Evolutionary conservation across 2,329 filamentous ascomycete species (phyloP).

Genomic region (Trichoderma lentiforme): DNA sequence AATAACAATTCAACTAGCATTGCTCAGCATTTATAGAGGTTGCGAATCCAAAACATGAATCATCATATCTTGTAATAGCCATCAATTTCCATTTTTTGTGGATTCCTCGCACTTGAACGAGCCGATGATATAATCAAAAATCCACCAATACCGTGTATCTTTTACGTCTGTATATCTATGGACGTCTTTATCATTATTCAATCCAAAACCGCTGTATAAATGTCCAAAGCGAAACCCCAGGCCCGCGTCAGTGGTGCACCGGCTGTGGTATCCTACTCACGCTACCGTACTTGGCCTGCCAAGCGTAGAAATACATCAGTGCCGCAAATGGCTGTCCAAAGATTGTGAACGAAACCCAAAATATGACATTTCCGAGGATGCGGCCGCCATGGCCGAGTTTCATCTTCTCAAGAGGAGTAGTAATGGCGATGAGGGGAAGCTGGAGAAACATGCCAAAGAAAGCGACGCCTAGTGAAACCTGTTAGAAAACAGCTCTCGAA

Average conservation of each 20-base stretch:
- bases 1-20: not conserved
- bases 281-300: slow-evolving; percentile 95
- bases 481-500: slow-evolving; percentile 8
- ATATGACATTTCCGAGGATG: slow-evolving; percentile 85
- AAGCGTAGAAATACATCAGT: slow-evolving; percentile 93
- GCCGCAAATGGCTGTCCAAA: slow-evolving; percentile 92
- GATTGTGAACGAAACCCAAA: slow-evolving; percentile 95
- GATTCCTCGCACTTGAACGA: not conserved
- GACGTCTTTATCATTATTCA: not conserved
- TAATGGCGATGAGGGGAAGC: slow-evolving; percentile 80
- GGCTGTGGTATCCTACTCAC: slow-evolving; percentile 48
- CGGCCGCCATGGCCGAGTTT: slow-evolving; percentile 67
- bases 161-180: not conserved
- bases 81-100: not conserved
- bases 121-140: not conserved
- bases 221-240: not conserved
- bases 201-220: not conserved
- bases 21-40: not conserved
- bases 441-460: slow-evolving; percentile 94
- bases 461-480: slow-evolving; percentile 64
- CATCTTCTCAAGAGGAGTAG: slow-evolving; percentile 74
- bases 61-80: not conserved
- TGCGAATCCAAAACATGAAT: not conserved
- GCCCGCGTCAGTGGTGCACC: not conserved
- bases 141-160: not conserved